Percentiles rank a stretch among this genome's conserved stretches.
Conservation (phyloP, 2,329 filamentous ascomycete species). For the Alternaria ethzedia region DNA sequence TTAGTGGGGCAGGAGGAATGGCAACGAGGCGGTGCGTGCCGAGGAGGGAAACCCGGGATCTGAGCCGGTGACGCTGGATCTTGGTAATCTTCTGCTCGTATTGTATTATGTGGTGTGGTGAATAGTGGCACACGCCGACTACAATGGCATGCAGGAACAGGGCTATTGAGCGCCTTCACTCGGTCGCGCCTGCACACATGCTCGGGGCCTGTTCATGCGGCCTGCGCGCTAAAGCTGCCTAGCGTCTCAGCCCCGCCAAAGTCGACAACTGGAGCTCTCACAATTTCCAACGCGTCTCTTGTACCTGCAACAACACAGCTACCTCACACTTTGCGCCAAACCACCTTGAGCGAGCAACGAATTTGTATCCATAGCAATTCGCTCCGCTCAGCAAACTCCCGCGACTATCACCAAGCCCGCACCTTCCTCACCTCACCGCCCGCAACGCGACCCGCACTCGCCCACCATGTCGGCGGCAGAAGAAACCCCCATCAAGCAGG, state of each 20-base stretch:
- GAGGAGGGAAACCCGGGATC: conserved; percentile 29
- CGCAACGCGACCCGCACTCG: conserved; percentile 1
- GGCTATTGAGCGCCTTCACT: conserved; percentile 14
- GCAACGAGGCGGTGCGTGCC: conserved; percentile 33
- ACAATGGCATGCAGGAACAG: conserved; percentile 2
- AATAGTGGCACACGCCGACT: not conserved
- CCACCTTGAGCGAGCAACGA: not conserved
- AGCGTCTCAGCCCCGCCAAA: conserved; percentile 34
- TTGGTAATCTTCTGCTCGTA: not conserved
- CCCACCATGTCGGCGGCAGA: conserved; percentile 20
- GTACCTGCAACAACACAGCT: not conserved
- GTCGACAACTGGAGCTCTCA: conserved; percentile 29
- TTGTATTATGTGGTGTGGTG: not conserved
- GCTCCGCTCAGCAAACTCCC: not conserved
- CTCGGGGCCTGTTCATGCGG: conserved; percentile 25
- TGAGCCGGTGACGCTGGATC: conserved; percentile 18
- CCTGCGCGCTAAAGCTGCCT: conserved; percentile 30
- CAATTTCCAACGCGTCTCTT: conserved; percentile 13
- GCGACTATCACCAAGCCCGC: not conserved
- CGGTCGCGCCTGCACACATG: conserved; percentile 7
- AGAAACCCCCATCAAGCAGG: conserved; percentile 16
- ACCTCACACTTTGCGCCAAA: not conserved
- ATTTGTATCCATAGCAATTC: not conserved
- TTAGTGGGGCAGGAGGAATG: conserved; percentile 39
- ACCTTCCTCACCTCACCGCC: not conserved